Base-by-base conservation (phyloP, 2,329 filamentous ascomycete species). In the Aureobasidium melanogenum region DNA sequence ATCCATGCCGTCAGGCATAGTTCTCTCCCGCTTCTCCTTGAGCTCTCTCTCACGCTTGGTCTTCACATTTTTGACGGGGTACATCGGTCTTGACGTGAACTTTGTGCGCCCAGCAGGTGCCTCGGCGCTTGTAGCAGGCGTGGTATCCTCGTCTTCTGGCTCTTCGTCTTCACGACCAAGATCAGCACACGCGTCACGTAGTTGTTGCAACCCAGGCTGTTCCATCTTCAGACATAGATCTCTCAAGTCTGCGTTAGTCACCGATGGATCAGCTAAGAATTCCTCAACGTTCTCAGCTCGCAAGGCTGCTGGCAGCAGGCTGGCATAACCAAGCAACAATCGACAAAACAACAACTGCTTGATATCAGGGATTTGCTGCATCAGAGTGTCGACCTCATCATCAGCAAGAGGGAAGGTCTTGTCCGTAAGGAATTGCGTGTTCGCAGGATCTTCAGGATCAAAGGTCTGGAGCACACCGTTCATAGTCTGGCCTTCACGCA, bases 141-240 rank as follows among this genome's bases (percentile, higher is more conserved):
- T 3, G 28, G 8, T 22, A 22, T 75, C 72, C 15, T 72, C 71
- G 3, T 73, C 70, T 3, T 59, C 56, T 2, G 32, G 32, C 36
- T 73, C 71, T 3, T 74, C 70, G 30, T 76, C 74, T 14, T 70
- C 71, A 15, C 77, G 72, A 17, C 73, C 71, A 46, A 80, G 75
- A 65, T 81, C 79, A 5, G 78, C 79, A 64, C 79, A 81, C 15
- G 79, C 78, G 67, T 82, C 78, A 44, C 78, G 73, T 24, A 81
- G 74, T 47, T 79, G 77, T 63, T 82, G 77, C 2, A 80, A 70
- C n/a, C 68, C 70, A 19, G 79, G 78, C 47, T 75, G 72, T 62
- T 81, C 79, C 50, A 80, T 69, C 63, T 77, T 77, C 24, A 81
- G 69, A 62, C 76, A 79, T 5, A 81, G 64, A 64, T 80, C 78